phyloP scores from a whole-genome alignment of 768 basidiomycete genomes.

The Clitopilus passeckerianus region DNA sequence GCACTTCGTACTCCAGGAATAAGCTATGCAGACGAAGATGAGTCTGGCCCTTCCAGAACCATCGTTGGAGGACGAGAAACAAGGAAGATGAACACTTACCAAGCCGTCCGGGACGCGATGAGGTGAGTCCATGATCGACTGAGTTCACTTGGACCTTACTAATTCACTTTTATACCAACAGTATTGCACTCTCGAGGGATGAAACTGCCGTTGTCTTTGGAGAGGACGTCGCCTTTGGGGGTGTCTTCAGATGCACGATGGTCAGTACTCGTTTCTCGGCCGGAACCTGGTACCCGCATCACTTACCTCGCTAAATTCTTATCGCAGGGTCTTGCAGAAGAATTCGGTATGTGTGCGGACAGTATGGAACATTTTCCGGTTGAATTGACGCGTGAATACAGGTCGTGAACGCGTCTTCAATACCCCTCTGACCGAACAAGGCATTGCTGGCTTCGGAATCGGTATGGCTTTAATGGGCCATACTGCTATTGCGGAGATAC shows the following conservation, averaged over 20 bases:
- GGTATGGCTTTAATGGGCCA: conserved; percentile 92
- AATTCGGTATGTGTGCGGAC: conserved; percentile 61
- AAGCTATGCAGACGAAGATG: conserved; percentile 63
- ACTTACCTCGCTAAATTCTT: background rate
- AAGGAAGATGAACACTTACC: conserved; percentile 93
- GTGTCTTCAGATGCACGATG: conserved; percentile 93
- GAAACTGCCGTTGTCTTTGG: conserved; percentile 88
- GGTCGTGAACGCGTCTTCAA: conserved; percentile 93
- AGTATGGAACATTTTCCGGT: conserved; percentile 3
- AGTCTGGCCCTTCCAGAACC: conserved; percentile 31
- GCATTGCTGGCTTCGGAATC: conserved; percentile 92
- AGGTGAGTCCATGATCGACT: conserved; percentile 39
- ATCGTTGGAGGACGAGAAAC: conserved; percentile 78
- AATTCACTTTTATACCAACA: conserved; percentile 18
- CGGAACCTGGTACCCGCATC: background rate
- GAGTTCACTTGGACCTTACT: background rate
- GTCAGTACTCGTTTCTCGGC: conserved; percentile 29
- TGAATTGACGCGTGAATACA: conserved; percentile 20
- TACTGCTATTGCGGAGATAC: conserved; percentile 91
- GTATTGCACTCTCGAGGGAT: conserved; percentile 81
- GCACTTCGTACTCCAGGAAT: conserved; percentile 72
- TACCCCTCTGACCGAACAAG: conserved; percentile 89
- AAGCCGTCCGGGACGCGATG: conserved; percentile 88
- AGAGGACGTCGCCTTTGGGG: conserved; percentile 89
- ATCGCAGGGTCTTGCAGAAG: conserved; percentile 81